Percentiles rank a stretch among this genome's conserved stretches.
These are phyloP conservation scores for Aphanomyces invadans DNA, from an alignment of 352 stramenopile genomes.

Conservation along the genomic window DNA sequence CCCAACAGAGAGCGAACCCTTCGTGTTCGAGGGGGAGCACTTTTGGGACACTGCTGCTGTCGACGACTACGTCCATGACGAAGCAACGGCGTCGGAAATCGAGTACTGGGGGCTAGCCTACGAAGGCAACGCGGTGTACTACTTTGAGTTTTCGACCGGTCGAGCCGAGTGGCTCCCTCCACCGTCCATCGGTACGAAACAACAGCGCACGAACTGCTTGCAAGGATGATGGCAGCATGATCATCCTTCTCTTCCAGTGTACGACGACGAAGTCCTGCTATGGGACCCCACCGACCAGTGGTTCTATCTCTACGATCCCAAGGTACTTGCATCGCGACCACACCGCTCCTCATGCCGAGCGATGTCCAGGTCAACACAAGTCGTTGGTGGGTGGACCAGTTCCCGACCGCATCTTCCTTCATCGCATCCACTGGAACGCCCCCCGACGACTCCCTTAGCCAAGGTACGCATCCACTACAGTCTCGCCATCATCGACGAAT, in stretches of 20 bases:
- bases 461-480: too few relatives aligned
- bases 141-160: constrained; percentile 7
- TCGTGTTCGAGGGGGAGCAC: constrained; percentile 17
- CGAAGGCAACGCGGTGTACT: constrained; percentile 3
- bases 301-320: constrained; percentile 22
- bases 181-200: neutral
- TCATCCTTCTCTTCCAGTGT: constrained; percentile 12
- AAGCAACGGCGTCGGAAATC: neutral
- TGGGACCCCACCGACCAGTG: constrained; percentile 10
- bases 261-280: constrained; percentile 13
- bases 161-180: neutral
- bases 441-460: neutral
- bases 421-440: too few relatives aligned
- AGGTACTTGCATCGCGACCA: neutral
- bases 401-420: too few relatives aligned
- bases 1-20: neutral
- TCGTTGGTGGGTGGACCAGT: constrained; percentile 12
- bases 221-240: too few relatives aligned
- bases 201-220: too few relatives aligned
- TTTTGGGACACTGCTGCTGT: neutral
- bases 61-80: neutral
- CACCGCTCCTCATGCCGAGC: neutral
- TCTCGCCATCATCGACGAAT: too few relatives aligned
- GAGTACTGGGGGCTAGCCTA: constrained; percentile 17
- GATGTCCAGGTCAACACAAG: neutral